A percentile compares a stretch with the other conserved stretches of the same genome.
These are phyloP conservation scores for Mycena kentingensis DNA, from an alignment of 768 basidiomycete species.

Conservation along the genomic window DNA sequence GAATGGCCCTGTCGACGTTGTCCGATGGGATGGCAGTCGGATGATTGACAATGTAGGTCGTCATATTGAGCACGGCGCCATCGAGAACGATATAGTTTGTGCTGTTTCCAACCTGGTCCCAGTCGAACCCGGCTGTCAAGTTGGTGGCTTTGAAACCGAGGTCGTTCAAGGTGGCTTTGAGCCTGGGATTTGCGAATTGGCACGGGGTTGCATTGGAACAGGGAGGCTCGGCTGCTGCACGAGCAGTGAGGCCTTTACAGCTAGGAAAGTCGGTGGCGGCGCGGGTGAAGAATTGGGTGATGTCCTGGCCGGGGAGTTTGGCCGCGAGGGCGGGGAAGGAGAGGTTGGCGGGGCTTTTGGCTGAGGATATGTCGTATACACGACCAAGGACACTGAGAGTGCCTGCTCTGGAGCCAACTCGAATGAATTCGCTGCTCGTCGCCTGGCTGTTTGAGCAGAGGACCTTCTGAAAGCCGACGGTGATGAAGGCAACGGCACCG, in stretches of 20 bases:
- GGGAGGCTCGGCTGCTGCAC: slow-evolving; percentile 72
- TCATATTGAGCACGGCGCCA: slow-evolving; percentile 91
- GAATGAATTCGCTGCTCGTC: slow-evolving; percentile 48
- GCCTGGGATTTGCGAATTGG: slow-evolving; percentile 61
- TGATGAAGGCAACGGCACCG: slow-evolving; percentile 82
- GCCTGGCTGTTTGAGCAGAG: slow-evolving; percentile 72
- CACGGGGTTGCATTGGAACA: slow-evolving; percentile 67
- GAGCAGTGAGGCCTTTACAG: slow-evolving; percentile 65
- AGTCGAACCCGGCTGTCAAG: slow-evolving; percentile 82
- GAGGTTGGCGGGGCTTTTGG: slow-evolving; percentile 52
- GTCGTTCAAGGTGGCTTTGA: slow-evolving; percentile 54
- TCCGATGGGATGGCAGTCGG: slow-evolving; percentile 69
- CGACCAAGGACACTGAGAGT: slow-evolving; percentile 78
- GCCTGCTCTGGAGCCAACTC: slow-evolving; percentile 57
- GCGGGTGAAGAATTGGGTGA: slow-evolving; percentile 84
- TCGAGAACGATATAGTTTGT: slow-evolving; percentile 85
- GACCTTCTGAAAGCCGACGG: slow-evolving; percentile 91
- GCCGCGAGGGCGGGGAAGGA: slow-evolving; percentile 60
- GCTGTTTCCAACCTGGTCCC: slow-evolving; percentile 80
- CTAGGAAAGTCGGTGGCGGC: slow-evolving; percentile 60
- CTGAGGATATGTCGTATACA: slow-evolving; percentile 70
- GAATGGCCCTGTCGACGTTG: slow-evolving; percentile 79
- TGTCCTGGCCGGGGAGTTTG: slow-evolving; percentile 76
- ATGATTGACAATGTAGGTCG: slow-evolving; percentile 79
- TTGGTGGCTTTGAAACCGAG: slow-evolving; percentile 69